Percentiles rank a stretch among this genome's conserved stretches.
These are phyloP conservation scores for Lyophyllum semitale DNA, from an alignment of 768 basidiomycete species.

Conservation along the genomic window DNA sequence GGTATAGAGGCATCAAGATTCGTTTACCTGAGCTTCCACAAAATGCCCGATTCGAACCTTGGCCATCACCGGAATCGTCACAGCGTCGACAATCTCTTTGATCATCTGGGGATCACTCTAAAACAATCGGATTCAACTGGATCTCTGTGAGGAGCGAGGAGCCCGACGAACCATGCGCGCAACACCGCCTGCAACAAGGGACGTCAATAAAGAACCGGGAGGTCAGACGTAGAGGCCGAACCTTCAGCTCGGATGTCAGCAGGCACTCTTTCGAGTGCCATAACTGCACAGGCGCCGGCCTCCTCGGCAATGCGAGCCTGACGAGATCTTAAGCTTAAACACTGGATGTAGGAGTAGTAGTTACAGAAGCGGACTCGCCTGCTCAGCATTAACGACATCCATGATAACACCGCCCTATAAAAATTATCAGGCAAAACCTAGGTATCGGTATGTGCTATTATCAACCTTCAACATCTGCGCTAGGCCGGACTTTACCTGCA, in stretches of 20 bases:
- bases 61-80: conserved; percentile 97
- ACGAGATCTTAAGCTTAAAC: conserved; percentile 18
- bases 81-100: conserved; percentile 92
- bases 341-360: conserved; percentile 6
- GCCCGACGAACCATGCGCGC: conserved; percentile 81
- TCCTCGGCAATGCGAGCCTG: conserved; percentile 96
- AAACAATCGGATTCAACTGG: conserved; percentile 15
- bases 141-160: neutral
- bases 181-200: conserved; percentile 64
- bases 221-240: conserved; percentile 14
- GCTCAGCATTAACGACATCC: conserved; percentile 88
- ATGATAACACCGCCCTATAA: conserved; percentile 85
- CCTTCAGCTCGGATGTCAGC: conserved; percentile 89
- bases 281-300: conserved; percentile 96
- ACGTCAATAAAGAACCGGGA: conserved; percentile 5
- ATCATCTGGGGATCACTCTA: conserved; percentile 96
- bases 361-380: conserved; percentile 27
- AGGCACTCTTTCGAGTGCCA: conserved; percentile 94
- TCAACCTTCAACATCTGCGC: conserved; percentile 95
- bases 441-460: conserved; percentile 4
- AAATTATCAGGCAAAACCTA: conserved; percentile 10
- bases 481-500: conserved; percentile 87
- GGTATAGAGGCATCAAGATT: neutral
- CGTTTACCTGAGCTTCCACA: conserved; percentile 86
- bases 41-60: conserved; percentile 97